phyloP scores from a whole-genome alignment of 2,329 filamentous ascomycete species.

The Calonectria montana region DNA sequence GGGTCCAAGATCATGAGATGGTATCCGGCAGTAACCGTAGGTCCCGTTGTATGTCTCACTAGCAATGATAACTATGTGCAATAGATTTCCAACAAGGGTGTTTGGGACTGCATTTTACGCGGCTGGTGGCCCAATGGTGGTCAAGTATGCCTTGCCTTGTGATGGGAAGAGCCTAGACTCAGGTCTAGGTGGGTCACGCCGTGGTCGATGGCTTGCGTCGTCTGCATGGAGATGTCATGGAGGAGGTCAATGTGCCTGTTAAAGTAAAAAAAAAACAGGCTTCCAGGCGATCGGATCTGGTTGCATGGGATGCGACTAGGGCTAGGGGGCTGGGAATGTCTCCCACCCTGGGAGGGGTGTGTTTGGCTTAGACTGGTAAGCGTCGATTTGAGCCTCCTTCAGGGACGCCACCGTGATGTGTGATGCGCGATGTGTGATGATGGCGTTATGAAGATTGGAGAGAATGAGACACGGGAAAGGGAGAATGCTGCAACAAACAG shows the following conservation, averaged over 20 bases:
- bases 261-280: conserved; percentile 31
- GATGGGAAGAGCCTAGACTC: conserved; percentile 20
- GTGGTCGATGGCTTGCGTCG: conserved; percentile 34
- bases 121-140: conserved; percentile 42
- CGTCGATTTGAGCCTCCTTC: conserved; percentile 37
- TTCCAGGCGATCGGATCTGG: conserved; percentile 41
- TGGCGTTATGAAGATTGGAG: not conserved
- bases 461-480: not conserved
- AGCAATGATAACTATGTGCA: conserved; percentile 42
- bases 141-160: conserved; percentile 41
- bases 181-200: conserved; percentile 32
- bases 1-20: conserved; percentile 31
- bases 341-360: conserved; percentile 1
- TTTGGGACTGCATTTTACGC: conserved; percentile 37
- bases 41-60: conserved; percentile 38
- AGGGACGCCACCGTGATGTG: conserved; percentile 18
- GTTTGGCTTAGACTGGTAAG: conserved; percentile 31
- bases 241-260: conserved; percentile 15
- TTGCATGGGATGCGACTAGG: conserved; percentile 32
- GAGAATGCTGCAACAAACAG: not conserved
- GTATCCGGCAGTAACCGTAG: conserved; percentile 30
- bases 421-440: not conserved
- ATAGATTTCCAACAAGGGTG: conserved; percentile 37
- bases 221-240: conserved; percentile 30
- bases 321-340: conserved; percentile 16